Conservation (phyloP, 192 early-diverging fungal species). For the Coemansia asiatica region DNA sequence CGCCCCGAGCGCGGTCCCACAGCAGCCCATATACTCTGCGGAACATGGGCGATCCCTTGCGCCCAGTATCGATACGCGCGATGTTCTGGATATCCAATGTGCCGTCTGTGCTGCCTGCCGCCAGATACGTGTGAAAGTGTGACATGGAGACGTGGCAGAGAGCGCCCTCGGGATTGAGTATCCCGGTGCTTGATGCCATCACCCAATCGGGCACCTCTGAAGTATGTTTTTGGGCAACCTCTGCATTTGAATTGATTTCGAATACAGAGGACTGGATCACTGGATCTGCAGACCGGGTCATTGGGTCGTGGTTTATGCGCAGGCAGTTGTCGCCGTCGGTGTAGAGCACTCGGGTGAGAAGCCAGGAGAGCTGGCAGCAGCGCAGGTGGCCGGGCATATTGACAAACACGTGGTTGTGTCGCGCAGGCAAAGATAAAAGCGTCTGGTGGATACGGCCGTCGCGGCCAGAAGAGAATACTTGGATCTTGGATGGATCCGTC, state of each 20-base stretch:
- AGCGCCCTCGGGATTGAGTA: background rate
- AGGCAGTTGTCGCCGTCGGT: slow-evolving; percentile 27
- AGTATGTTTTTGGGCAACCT: background rate
- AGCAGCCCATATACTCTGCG: slow-evolving; percentile 17
- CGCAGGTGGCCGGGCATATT: slow-evolving; percentile 7
- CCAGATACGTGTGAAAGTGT: slow-evolving; percentile 29
- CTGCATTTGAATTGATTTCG: background rate
- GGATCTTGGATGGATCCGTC: slow-evolving; percentile 13
- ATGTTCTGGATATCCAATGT: slow-evolving; percentile 20
- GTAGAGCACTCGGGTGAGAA: slow-evolving; percentile 4
- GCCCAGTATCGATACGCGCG: background rate
- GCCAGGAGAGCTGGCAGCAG: slow-evolving; percentile 15
- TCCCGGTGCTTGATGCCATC: slow-evolving; percentile 1
- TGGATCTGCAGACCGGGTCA: background rate
- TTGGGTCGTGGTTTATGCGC: background rate
- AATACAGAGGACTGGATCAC: background rate
- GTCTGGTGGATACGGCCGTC: slow-evolving; percentile 26
- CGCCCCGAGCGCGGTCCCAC: slow-evolving; percentile 5
- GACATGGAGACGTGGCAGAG: slow-evolving; percentile 12
- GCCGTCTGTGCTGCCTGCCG: slow-evolving; percentile 13
- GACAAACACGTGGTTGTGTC: slow-evolving; percentile 11
- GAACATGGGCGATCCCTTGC: slow-evolving; percentile 3
- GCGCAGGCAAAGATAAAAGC: slow-evolving; percentile 14
- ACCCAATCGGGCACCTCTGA: slow-evolving; percentile 8
- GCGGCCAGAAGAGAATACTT: slow-evolving; percentile 12